These are phyloP conservation scores for Dothideomycetes sp. DNA, from an alignment of 2,329 filamentous ascomycete genomes.

Conservation along the genomic window DNA sequence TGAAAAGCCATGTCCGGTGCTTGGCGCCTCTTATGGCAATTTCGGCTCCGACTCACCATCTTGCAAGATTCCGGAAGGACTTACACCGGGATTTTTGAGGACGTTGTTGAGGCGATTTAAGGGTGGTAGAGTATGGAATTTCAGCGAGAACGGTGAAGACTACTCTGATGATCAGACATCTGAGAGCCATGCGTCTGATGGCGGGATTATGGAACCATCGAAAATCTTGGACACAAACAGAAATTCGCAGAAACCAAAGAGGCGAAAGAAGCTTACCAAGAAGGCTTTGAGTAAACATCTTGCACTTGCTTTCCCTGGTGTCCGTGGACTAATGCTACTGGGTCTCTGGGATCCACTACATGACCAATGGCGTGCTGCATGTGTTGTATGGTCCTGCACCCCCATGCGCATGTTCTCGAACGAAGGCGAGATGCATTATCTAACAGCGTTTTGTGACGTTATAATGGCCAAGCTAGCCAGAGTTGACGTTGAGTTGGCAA, in stretches of 20 bases:
- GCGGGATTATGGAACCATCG: too few relatives aligned
- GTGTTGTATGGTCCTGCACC: slow-evolving; percentile 38
- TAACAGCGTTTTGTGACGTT: slow-evolving; percentile 34
- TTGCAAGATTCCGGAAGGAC: too few relatives aligned
- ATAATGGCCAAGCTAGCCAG: slow-evolving; percentile 34
- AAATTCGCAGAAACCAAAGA: neutral
- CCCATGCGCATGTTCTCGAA: slow-evolving; percentile 32
- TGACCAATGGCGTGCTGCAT: slow-evolving; percentile 34
- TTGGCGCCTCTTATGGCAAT: slow-evolving; percentile 1
- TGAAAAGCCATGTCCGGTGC: neutral
- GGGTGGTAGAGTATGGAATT: slow-evolving; percentile 27
- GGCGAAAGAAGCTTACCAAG: neutral
- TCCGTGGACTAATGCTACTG: slow-evolving; percentile 40
- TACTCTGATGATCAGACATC: slow-evolving; percentile 22
- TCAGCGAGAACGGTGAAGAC: slow-evolving; percentile 22
- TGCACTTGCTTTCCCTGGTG: slow-evolving; percentile 30
- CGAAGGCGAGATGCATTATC: slow-evolving; percentile 33
- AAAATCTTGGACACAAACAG: neutral
- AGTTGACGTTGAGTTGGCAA: slow-evolving; percentile 31
- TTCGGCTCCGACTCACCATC: too few relatives aligned
- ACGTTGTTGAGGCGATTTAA: slow-evolving; percentile 22
- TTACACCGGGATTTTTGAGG: slow-evolving; percentile 17
- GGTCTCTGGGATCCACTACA: slow-evolving; percentile 43
- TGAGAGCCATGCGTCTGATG: slow-evolving; percentile 3
- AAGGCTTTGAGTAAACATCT: neutral